Percentiles rank a stretch among this genome's conserved stretches.
These are phyloP conservation scores for Candida anglica DNA, from an alignment of 805 yeast genomes.

Conservation along the genomic window DNA sequence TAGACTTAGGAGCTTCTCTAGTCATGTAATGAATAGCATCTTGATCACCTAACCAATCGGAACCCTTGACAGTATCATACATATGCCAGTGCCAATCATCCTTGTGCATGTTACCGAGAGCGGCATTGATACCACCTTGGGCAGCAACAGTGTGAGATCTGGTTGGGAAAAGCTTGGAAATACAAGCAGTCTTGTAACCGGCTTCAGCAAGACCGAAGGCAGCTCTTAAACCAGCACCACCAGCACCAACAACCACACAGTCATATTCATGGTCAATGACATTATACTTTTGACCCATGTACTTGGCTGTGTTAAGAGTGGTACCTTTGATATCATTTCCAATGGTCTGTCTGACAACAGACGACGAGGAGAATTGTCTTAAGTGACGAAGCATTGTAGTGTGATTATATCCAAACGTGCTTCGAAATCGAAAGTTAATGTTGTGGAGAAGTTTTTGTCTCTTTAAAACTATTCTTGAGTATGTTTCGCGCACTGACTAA, in stretches of 20 bases:
- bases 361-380: constrained; percentile 27
- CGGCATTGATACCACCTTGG: constrained; percentile 99
- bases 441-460: no score
- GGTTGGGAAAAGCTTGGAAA: constrained; percentile 94
- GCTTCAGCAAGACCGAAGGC: constrained; percentile 97
- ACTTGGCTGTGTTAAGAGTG: constrained; percentile 39
- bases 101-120: constrained; percentile 95
- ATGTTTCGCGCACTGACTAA: no score
- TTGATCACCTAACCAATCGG: constrained; percentile 99
- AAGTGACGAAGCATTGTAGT: constrained; percentile 4
- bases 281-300: constrained; percentile 67
- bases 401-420: background rate
- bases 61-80: constrained; percentile 99
- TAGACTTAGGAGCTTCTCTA: constrained; percentile 93
- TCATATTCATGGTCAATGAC: constrained; percentile 97
- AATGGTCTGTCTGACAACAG: constrained; percentile 28
- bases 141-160: constrained; percentile 99
- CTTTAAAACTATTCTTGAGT: no score
- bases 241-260: constrained; percentile 97
- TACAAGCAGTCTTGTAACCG: constrained; percentile 96
- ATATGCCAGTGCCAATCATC: constrained; percentile 99
- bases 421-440: no score
- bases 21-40: constrained; percentile 99
- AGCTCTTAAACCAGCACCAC: constrained; percentile 98
- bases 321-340: constrained; percentile 36